Evolutionary conservation across 2,329 filamentous ascomycete genomes (phyloP), one percentile per base, ranked within the genome.

Genomic region (Teratosphaeria nubilosa): DNA sequence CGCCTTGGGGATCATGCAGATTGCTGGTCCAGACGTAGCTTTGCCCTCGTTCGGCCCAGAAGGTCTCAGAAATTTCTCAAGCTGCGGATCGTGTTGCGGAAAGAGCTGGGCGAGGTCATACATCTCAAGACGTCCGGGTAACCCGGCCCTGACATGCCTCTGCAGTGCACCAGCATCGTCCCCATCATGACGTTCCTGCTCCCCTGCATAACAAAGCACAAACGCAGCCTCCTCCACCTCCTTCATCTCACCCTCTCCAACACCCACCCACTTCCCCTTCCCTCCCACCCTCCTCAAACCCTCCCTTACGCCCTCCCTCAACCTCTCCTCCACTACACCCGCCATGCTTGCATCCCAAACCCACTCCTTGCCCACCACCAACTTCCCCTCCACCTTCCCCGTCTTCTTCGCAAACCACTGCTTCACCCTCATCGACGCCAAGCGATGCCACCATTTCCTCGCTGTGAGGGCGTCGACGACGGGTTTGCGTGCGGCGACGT

Each of bases 281-380:
- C 20, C 16, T 10, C 31, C 16, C 32, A 51, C 25, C 62, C 77
- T 80, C 10, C 73, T 61, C 11, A 87, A 68, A 0, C 77, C 70
- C 22, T 80, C 74, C 1, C 76, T 71, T 20, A 80, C 73, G 1
- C 75, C 70, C 5, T 75, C 70, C 4, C 81, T 78, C 71, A 85
- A 73, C 59, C 79, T 70, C 5, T 75, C 69, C 3, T 85, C 71
- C 0, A 87, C 65, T 27, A 80, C 73, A 0, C 73, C 69, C 34
- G 78, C 74, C 82, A 86, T 87, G 62, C 85, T 82, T 5, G 71
- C 48, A 31, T 82, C 58, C 62, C 65, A 66, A 50, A 24, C 32
- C 51, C 51, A 58, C 22, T 50, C 24, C 56, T 55, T 54, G 32
- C 37, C n/a, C 56, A 51, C 51, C 32, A 55, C 30, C 25, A 58